Evolutionary conservation across 768 basidiomycete genomes (phyloP).

Genomic region (Pisolithus sp.): DNA sequence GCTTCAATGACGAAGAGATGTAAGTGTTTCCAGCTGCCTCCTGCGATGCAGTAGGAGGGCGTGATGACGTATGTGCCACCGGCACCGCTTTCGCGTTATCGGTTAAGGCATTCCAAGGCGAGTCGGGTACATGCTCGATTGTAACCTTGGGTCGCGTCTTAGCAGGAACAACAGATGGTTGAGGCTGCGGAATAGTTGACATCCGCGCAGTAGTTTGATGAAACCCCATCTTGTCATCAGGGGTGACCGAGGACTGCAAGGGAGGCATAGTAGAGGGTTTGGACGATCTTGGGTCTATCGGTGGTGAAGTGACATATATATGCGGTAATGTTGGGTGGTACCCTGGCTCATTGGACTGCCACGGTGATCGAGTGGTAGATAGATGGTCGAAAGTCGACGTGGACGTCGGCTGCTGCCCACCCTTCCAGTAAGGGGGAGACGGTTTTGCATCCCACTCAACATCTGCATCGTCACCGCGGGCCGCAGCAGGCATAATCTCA

Average conservation of each 20-base stretch:
- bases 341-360: background rate
- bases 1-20: constrained; percentile 1
- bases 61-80: constrained; percentile 5
- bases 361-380: background rate
- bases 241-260: constrained; percentile 1
- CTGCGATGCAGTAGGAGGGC: constrained; percentile 6
- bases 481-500: constrained; percentile 20
- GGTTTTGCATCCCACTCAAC: background rate
- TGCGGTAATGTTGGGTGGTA: background rate
- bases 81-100: background rate
- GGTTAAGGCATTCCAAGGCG: constrained; percentile 10
- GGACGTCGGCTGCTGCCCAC: background rate
- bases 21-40: background rate
- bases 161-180: constrained; percentile 4
- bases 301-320: background rate
- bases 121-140: constrained; percentile 23
- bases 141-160: constrained; percentile 22
- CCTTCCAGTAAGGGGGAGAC: background rate
- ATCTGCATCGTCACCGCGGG: constrained; percentile 4
- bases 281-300: constrained; percentile 4
- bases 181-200: constrained; percentile 4
- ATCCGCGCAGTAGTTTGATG: constrained; percentile 8
- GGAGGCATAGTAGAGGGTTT: background rate
- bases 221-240: constrained; percentile 5
- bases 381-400: background rate